A percentile compares a stretch with the other conserved stretches of the same genome.
Conservation (phyloP, 108 stramenopile species). For the Cyclotella sp. region DNA sequence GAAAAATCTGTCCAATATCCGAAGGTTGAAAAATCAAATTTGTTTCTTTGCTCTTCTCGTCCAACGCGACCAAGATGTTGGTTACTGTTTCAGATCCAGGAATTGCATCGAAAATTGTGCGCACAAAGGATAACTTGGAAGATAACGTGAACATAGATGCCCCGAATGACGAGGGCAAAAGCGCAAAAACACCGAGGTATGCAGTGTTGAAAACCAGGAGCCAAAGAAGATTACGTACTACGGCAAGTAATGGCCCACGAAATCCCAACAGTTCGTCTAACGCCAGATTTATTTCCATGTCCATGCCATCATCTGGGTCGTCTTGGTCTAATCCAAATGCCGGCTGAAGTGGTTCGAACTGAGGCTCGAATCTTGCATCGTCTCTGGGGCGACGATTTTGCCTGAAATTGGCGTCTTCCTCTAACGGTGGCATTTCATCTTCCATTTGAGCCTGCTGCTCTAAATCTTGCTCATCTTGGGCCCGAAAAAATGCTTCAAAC, state of each 20-base stretch:
- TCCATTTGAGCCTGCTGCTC: constrained; percentile 10
- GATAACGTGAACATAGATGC: constrained; percentile 19
- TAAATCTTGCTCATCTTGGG: constrained; percentile 51
- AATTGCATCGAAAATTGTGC: not conserved
- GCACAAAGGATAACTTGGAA: constrained; percentile 18
- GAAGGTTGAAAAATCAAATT: constrained; percentile 48
- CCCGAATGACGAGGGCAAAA: constrained; percentile 83
- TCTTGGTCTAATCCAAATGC: constrained; percentile 41
- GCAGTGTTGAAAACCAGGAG: constrained; percentile 92
- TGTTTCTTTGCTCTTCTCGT: constrained; percentile 39
- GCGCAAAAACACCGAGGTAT: constrained; percentile 91
- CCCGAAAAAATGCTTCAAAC: constrained; percentile 45
- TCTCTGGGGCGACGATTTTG: constrained; percentile 44
- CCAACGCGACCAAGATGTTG: constrained; percentile 22
- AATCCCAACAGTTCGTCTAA: constrained; percentile 94
- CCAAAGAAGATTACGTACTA: constrained; percentile 89
- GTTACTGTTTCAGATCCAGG: constrained; percentile 11
- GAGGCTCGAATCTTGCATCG: constrained; percentile 55
- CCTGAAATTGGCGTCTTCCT: constrained; percentile 1
- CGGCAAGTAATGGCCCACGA: constrained; percentile 82
- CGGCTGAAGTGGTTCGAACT: constrained; percentile 76
- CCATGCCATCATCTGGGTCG: constrained; percentile 69
- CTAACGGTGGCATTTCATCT: not conserved
- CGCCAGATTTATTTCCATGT: constrained; percentile 90
- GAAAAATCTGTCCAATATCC: constrained; percentile 39